Base-by-base conservation (phyloP, 495 filamentous ascomycete species). In the Pyronema domesticum region DNA sequence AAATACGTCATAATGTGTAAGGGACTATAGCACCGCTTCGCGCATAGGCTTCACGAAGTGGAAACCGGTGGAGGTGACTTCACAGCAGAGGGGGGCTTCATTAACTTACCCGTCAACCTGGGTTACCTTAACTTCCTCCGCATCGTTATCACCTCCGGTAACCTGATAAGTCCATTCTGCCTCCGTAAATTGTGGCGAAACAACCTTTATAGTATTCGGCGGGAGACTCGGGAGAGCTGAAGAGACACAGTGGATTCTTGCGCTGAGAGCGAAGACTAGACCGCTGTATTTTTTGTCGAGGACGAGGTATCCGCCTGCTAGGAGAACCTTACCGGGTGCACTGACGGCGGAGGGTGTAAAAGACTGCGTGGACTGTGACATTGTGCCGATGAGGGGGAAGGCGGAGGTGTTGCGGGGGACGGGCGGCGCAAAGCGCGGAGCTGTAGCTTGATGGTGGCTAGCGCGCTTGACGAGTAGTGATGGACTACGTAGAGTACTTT, bases 271-370 rank as follows among this genome's bases (percentile, higher is more conserved):
- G 67, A 95, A 94, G 6, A 96, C 89, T 14, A 94, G 78, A 8
- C 81, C 93, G 1, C 85, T 89, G 64, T 94, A 89, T 39, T 75
- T 72, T 49, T 83, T 80, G 70, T 96, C 93, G 18, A 98, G 80
- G 7, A 95, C 87, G 10, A 98, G 80, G 65, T 95, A 98, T 42
- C 91, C 91, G 39, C 91, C 91, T 47, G 89, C 86, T 13, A 98
- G 75, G 45, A 98, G 76, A 43, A 98, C 93, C 71, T 98, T 98
- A 48, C 91, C 91, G 18, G 91, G 91, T 1, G 93, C 89, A 57
- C 89, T 95, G 58, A 93, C 75, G 61, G 85, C 86, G 46, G 45
- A 40, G 53, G 47, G 39, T 33, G 44, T 58, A 37, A 58, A 55
- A 19, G 48, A n/a, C 48, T 15, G n/a, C 9, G 45, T 13, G 13